Evolutionary conservation across 2,329 filamentous ascomycete species (phyloP), one percentile per base, ranked within the genome.

Genomic region (Lasiodiplodia sp.): DNA sequence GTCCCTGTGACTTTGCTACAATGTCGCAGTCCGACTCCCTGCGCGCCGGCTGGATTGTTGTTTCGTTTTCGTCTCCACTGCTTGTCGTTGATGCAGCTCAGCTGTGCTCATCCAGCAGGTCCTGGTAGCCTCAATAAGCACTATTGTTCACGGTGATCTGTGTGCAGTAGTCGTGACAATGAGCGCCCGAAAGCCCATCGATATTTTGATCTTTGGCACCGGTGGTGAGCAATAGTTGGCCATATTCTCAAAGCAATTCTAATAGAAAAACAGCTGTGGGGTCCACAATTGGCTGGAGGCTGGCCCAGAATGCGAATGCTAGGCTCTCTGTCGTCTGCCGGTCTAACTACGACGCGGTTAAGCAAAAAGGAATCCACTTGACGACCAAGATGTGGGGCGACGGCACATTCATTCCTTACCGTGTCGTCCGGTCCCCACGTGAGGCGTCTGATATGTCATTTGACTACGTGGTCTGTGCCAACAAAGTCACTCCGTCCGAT

Each of bases 391-490:
- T 71, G 16, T 75, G 72, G 72, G 73, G 73, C 18, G 57, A 68
- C 52, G 72, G 72, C 31, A 56, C 67, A 11, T 74, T 73, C 49
- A 69, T 14, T 10, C 73, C 73, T 5, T 66, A 69, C 56, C 71
- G 69, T 49, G 71, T 74, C 58, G 52, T 67, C 57, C 71, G 56
- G 52, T 69, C 53, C 14, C 40, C 51, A 16, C 69, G 18, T 44
- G 52, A 58, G 67, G 68, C 53, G 18, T 38, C 44, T 18, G 69
- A 70, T 10, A 62, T 69, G 21, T 28, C 67, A 6, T 74, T 73
- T 65, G 72, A 74, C 51, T 75, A 72, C 52, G 60, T 74, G 21
- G 68, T 75, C 34, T 70, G 70, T 28, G 70, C 72, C 31, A 75
- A 72, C 68, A 75, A 75, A 51, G 67, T 74, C 60, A 73, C 65